Base-by-base conservation (phyloP, 495 filamentous ascomycete species). In the Achaetomiella virescens region DNA sequence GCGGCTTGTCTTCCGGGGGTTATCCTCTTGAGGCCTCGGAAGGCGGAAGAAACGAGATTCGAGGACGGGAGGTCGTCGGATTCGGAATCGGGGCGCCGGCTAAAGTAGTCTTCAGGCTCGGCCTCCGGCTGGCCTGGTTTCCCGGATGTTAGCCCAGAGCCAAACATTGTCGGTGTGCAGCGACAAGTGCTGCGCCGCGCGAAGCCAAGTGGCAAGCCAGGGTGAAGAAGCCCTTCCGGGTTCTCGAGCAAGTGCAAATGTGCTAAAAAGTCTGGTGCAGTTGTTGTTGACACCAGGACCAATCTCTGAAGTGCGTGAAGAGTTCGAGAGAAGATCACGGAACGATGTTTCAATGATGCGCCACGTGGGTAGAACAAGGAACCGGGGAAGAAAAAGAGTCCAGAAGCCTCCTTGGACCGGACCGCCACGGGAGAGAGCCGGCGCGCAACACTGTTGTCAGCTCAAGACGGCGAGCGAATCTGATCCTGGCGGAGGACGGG, bases 1-100 rank as follows among this genome's bases (percentile, higher is more conserved):
- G 71, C 36, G 73, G 69, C n/a, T 7, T 68, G 62, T 35, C 58
- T 62, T 29, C 66, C 66, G 3, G 72, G 72, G 8, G 71, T 70
- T 24, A 78, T 69, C 62, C 72, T 81, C 59, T 68, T 78, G 37
- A 80, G 69, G 43, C 74, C 73, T 37, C 73, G 72, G 57, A 78
- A 76, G 54, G 77, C 77, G 51, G 76, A 76, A 17, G 70, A 70
- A 12, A 79, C 52, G 52, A 81, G 58, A 6, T 62, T 71, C 25
- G 64, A 57, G 11, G 66, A 62, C 6, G 63, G 59, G 48, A 62
- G 67, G 14, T 75, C 74, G 38, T 77, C 75, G 37, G 61, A 17
- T 33, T 76, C 70, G 12, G 69, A 68, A 38, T 74, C 70, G 50
- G 67, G 65, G 56, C 64, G 63, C 24, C 64, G 68, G 50, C 55